phyloP scores from a whole-genome alignment of 1,284 basidiomycete species.

The Meripilus lineatus region DNA sequence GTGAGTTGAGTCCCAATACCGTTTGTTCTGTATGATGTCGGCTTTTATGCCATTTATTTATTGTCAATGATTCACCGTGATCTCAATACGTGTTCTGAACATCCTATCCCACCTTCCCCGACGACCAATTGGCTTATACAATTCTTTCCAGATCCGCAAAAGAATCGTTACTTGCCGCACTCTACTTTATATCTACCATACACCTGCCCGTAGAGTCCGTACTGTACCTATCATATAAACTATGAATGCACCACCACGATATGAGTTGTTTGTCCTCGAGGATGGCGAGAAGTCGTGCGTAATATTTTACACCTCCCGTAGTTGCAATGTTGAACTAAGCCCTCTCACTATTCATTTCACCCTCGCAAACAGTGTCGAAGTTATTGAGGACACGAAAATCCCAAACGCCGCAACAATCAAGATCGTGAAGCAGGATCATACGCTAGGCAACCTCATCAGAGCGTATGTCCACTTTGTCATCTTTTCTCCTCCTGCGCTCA shows the following conservation, averaged over 20 bases:
- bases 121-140: conserved; percentile 4
- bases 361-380: conserved; percentile 90
- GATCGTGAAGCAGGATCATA: conserved; percentile 96
- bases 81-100: conserved; percentile 40
- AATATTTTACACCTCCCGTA: conserved; percentile 2
- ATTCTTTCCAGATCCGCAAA: background rate
- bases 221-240: background rate
- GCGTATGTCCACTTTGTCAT: conserved; percentile 55
- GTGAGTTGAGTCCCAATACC: conserved; percentile 12
- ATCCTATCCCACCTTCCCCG: conserved; percentile 2
- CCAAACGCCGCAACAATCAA: conserved; percentile 95
- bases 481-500: background rate
- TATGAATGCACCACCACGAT: conserved; percentile 94
- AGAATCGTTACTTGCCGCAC: too few relatives aligned
- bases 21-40: conserved; percentile 39
- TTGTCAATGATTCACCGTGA: conserved; percentile 65
- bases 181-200: too few relatives aligned
- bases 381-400: conserved; percentile 95
- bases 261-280: conserved; percentile 87
- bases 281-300: conserved; percentile 91
- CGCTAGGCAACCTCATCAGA: conserved; percentile 92
- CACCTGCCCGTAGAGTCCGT: background rate
- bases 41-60: conserved; percentile 53
- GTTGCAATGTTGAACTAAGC: conserved; percentile 5
- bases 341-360: conserved; percentile 6